phyloP scores from a whole-genome alignment of 352 stramenopile genomes.

The Phytophthora citricola region DNA sequence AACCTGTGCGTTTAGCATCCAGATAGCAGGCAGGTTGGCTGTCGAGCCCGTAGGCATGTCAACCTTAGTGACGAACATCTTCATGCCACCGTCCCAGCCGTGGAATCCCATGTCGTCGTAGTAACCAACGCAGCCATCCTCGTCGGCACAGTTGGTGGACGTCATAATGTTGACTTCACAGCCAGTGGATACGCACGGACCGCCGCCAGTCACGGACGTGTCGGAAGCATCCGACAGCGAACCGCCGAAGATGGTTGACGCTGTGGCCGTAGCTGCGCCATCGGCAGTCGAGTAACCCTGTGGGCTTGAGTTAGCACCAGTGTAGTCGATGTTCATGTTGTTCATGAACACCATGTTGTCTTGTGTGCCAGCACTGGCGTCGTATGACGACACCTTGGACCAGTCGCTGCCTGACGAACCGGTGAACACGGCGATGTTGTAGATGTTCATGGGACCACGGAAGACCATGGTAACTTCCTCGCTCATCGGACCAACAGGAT shows the following conservation, averaged over 20 bases:
- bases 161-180: constrained; percentile 85
- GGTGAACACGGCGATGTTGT: constrained; percentile 63
- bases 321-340: constrained; percentile 71
- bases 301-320: constrained; percentile 44
- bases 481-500: constrained; percentile 53
- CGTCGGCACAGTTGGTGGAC: constrained; percentile 50
- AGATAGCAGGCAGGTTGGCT: constrained; percentile 76
- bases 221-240: constrained; percentile 58
- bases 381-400: constrained; percentile 58
- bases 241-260: constrained; percentile 55
- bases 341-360: constrained; percentile 73
- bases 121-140: constrained; percentile 66
- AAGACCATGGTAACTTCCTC: constrained; percentile 69
- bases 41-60: constrained; percentile 54
- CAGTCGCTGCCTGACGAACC: constrained; percentile 37
- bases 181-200: constrained; percentile 64
- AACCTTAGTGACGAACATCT: constrained; percentile 83
- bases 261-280: constrained; percentile 33
- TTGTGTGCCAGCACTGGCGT: constrained; percentile 27
- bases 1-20: constrained; percentile 82
- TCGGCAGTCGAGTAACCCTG: constrained; percentile 53
- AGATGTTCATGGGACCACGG: constrained; percentile 65
- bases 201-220: constrained; percentile 44
- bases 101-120: constrained; percentile 73
- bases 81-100: constrained; percentile 76